Base-by-base conservation (phyloP, 2,329 filamentous ascomycete genomes). In the Cadophora sp. region DNA sequence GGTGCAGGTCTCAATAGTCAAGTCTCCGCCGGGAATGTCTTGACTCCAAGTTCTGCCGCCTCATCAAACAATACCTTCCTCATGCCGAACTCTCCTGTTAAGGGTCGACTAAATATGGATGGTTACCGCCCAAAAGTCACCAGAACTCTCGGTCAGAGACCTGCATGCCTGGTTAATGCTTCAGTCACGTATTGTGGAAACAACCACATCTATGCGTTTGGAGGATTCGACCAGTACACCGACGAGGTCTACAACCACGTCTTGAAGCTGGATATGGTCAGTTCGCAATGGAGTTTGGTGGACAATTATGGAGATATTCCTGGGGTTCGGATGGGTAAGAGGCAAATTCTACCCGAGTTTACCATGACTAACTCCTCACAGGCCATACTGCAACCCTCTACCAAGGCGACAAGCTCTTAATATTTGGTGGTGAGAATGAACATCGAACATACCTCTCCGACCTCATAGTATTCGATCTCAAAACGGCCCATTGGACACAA, bases 221-320 rank as follows among this genome's bases (percentile, higher is more conserved):
- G 96, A 51, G 96, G 96, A 20, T 99, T 99, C 76, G 96, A 99
- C 77, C 95, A 98, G 80, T 98, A 97, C 78, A 99, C 96, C 0
- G 96, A 99, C 78, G 96, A 99, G 82, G 90, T 99, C 20, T 99
- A 99, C 81, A 99, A 99, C 77, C 96, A 99, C 81, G 96, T 99
- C 50, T 84, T 99, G 70, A 90, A 89, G 74, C 82, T 99, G 61
- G 94, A 99, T 78, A 85, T 99, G 70, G 85, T 91, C 68, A 94
- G 91, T 70, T 89, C 96, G 73, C 93, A 96, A 78, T 99, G 96
- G 96, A 96, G 89, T 72, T 83, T 99, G 60, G 95, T 99, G 22
- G 96, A 98, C 81, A 99, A 99, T 80, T 99, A 97, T 82, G 96
- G 96, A 41, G 95, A 98, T 80, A 98, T 98, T 71, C 95, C 95